Percentiles rank a stretch among this genome's conserved stretches.
Evolutionary conservation across 2,329 filamentous ascomycete species (phyloP).

Genomic region (Penicillium sp.): DNA sequence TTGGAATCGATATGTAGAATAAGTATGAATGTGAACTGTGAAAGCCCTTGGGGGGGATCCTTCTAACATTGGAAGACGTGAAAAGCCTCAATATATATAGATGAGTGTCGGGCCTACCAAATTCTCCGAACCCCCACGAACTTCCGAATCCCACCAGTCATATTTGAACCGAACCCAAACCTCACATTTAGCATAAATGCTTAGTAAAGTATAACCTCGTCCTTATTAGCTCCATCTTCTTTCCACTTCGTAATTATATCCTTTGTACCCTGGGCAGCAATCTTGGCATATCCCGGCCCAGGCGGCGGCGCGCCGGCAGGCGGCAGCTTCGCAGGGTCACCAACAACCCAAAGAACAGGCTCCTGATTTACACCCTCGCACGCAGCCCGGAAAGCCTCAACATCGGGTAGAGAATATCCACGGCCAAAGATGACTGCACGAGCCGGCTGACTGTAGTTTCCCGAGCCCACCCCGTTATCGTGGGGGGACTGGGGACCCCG

Average conservation of each 20-base stretch:
- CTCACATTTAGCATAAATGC: neutral
- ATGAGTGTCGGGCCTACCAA: no score
- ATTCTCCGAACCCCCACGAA: neutral
- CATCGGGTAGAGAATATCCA: constrained; percentile 17
- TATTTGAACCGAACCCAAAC: neutral
- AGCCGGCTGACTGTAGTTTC: constrained; percentile 24
- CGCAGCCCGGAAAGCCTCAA: constrained; percentile 13
- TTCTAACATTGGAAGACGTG: no score
- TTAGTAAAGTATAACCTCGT: constrained; percentile 20
- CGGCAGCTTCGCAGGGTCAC: constrained; percentile 11
- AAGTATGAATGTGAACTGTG: no score
- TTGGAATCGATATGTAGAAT: no score
- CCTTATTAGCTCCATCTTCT: constrained; percentile 12
- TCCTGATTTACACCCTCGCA: constrained; percentile 1
- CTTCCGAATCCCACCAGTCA: neutral
- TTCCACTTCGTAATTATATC: constrained; percentile 18
- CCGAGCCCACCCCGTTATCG: constrained; percentile 25
- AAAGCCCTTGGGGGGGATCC: no score
- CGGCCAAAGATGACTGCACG: constrained; percentile 32
- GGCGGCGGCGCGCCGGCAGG: constrained; percentile 9
- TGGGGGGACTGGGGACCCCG: constrained; percentile 18
- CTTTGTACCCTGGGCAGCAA: constrained; percentile 16
- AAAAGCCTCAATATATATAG: no score
- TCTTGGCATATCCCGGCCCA: constrained; percentile 18
- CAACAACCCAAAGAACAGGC: constrained; percentile 15